Percentiles rank a stretch among this genome's conserved stretches.
Conservation (phyloP, 1,284 basidiomycete species). For the Leccinum pachyderme region DNA sequence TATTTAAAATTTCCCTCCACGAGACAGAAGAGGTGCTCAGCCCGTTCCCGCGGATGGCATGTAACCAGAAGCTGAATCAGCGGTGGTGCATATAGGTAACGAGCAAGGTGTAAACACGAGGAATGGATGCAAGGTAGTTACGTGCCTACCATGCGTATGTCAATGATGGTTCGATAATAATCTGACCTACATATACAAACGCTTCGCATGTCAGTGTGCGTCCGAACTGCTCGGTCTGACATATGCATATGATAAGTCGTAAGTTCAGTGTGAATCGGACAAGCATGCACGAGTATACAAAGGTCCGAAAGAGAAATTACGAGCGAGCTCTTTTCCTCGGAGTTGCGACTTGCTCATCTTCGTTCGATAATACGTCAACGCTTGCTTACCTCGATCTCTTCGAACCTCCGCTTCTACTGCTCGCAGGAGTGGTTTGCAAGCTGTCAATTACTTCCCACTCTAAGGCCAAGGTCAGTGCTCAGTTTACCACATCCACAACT, state of each 20-base stretch:
- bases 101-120: conserved; percentile 48
- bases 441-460: conserved; percentile 25
- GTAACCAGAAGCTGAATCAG: neutral
- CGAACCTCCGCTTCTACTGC: conserved; percentile 15
- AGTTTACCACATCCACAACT: neutral
- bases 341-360: neutral
- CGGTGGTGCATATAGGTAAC: conserved; percentile 49
- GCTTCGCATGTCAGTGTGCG: too few species aligned
- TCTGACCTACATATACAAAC: too few species aligned
- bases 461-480: conserved; percentile 7
- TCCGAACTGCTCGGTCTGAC: neutral
- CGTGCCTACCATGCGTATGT: conserved; percentile 39
- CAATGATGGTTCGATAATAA: neutral
- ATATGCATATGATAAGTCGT: neutral
- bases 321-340: conserved; percentile 16
- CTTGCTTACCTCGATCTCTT: conserved; percentile 17
- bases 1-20: neutral
- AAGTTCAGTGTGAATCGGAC: neutral
- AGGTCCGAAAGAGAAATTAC: conserved; percentile 8
- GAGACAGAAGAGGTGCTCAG: conserved; percentile 32
- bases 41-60: conserved; percentile 46
- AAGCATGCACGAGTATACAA: neutral
- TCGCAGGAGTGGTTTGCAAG: conserved; percentile 26
- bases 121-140: neutral
- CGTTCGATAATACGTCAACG: neutral